phyloP scores from a whole-genome alignment of 805 yeast species.

The Wickerhamomyces kurtzmanii region DNA sequence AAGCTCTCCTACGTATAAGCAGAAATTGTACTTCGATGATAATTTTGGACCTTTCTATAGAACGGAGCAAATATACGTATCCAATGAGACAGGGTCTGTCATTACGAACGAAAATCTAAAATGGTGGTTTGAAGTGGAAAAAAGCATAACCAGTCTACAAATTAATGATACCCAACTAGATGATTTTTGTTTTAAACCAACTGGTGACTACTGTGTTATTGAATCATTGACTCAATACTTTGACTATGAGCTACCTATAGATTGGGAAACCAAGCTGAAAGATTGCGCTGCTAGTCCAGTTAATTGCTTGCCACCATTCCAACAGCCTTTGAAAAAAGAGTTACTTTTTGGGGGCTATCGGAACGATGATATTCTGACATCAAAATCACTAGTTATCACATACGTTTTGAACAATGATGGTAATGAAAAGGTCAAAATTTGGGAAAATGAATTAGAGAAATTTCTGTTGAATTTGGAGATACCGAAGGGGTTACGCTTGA shows the following conservation, averaged over 20 bases:
- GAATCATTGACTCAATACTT: conserved; percentile 89
- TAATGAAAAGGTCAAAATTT: conserved; percentile 32
- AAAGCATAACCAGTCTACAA: conserved; percentile 30
- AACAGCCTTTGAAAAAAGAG: conserved; percentile 75
- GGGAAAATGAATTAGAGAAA: conserved; percentile 65
- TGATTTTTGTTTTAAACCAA: conserved; percentile 78
- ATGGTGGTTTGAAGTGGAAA: conserved; percentile 89
- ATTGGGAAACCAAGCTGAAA: conserved; percentile 47
- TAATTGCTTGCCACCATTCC: conserved; percentile 80
- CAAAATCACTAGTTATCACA: conserved; percentile 73
- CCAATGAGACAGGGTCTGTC: conserved; percentile 60
- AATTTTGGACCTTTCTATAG: conserved; percentile 90
- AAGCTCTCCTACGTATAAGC: conserved; percentile 53
- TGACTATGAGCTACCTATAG: conserved; percentile 45
- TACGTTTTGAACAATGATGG: conserved; percentile 49
- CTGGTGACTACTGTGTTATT: conserved; percentile 69
- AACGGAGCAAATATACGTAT: conserved; percentile 72
- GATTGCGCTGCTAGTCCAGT: conserved; percentile 77
- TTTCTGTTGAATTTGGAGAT: conserved; percentile 40
- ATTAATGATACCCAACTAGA: conserved; percentile 29
- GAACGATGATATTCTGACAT: conserved; percentile 38
- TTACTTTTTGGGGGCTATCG: conserved; percentile 57
- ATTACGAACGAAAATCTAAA: conserved; percentile 57
- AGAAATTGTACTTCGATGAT: conserved; percentile 62
- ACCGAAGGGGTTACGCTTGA: conserved; percentile 46